Evolutionary conservation across 495 filamentous ascomycete genomes (phyloP).

Genomic region (Immersiella caudata): DNA sequence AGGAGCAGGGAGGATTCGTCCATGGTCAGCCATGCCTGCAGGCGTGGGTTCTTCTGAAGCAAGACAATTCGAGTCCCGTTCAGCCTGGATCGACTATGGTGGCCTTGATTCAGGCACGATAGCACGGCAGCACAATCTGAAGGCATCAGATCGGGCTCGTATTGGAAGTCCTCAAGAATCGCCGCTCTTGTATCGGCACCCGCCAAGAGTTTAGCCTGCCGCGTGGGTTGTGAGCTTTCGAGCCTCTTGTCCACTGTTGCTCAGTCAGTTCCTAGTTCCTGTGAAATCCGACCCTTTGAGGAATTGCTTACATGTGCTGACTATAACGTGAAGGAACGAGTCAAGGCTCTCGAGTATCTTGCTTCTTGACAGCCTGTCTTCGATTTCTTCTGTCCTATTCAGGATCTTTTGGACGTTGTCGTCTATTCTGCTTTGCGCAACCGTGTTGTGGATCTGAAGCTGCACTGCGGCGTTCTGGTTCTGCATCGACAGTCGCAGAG

Average conservation of each 20-base stretch:
- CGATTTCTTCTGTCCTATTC: not conserved
- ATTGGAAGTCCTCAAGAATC: too few relatives aligned
- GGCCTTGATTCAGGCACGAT: not conserved
- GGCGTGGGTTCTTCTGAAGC: constrained; percentile 15
- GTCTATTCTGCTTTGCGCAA: not conserved
- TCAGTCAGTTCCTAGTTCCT: not conserved
- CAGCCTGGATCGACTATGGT: not conserved
- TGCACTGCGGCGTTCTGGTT: not conserved
- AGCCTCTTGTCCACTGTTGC: too few relatives aligned
- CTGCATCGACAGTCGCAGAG: not conserved
- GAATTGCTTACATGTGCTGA: not conserved
- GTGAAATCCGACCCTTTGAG: not conserved
- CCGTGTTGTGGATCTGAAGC: not conserved
- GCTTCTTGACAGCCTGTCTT: not conserved
- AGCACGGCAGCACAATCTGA: not conserved
- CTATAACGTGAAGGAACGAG: not conserved
- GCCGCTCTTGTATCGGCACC: too few relatives aligned
- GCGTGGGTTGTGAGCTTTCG: too few relatives aligned
- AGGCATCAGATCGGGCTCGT: not conserved
- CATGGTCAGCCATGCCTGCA: constrained; percentile 24
- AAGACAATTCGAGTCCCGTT: constrained; percentile 16
- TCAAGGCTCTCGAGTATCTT: not conserved
- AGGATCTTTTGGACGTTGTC: not conserved
- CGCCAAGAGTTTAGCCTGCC: too few relatives aligned
- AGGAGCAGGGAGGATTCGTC: constrained; percentile 21